Evolutionary conservation across 2,329 filamentous ascomycete genomes (phyloP), one percentile per base, ranked within the genome.

Genomic region (Diaporthe caulivora): DNA sequence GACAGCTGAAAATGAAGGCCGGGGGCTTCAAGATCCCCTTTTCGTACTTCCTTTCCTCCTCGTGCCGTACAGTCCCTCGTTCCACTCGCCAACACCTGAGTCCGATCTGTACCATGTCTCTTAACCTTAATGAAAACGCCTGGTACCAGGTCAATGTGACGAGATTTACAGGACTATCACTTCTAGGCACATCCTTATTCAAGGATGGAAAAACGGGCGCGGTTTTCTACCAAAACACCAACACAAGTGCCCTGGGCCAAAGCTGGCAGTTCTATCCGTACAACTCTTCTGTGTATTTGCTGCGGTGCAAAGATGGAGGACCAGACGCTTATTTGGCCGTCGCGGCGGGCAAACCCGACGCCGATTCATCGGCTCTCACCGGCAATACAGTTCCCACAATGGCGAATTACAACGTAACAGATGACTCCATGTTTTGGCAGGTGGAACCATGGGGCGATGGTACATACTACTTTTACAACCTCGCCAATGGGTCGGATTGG

Each of bases 71-170:
- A 21, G 21, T 49, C 29, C 4, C 29, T 31, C 21, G 44, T 24
- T 17, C 44, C 13, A 13, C 13, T 26, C 44, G 26, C 51, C 15
- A 24, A 37, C 44, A 29, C 49, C 31, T 17, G n/a, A n/a, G 24
- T 15, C 26, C 7, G 18, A 21, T 13, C 42, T 51, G 10, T 13
- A 15, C 42, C 37, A 72, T 72, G 70, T 72, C 70, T 69, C 64
- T 72, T 53, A 72, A 72, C 13, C 21, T 72, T 44, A 44, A 72
- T 18, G 24, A 47, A 8, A 51, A 72, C 42, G 55, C 44, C 17
- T 72, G 71, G 71, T 72, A 72, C 24, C 71, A 72, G 29, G 37
- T 72, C 53, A 72, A 70, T 15, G 71, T 72, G 21, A 54, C 65
- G 18, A 62, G 10, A 29, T 34, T 42, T 18, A 10, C 31, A 13